These are phyloP conservation scores for Clarireedia sp. DNA, from an alignment of 2,329 filamentous ascomycete genomes.

Conservation along the genomic window DNA sequence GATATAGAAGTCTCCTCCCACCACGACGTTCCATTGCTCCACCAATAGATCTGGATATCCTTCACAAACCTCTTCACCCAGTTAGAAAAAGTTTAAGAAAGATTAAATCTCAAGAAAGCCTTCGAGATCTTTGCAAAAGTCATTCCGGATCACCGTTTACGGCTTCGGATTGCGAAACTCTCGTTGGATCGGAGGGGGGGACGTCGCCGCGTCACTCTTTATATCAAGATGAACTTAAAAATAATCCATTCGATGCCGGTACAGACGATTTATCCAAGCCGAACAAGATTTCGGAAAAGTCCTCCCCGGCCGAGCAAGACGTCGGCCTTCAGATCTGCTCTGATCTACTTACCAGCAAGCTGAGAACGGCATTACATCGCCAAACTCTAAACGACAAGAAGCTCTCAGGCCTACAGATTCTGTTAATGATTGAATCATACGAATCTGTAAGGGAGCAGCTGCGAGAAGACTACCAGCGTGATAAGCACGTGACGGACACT, in stretches of 20 bases:
- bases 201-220: conserved; percentile 1
- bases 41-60: conserved; percentile 2
- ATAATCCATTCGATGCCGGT: not conserved
- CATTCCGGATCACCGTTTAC: not conserved
- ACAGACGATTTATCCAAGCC: not conserved
- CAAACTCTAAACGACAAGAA: conserved; percentile 15
- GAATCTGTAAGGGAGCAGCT: conserved; percentile 21
- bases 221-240: not conserved
- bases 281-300: not conserved
- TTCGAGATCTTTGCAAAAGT: conserved; percentile 21
- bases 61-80: not conserved
- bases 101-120: conserved; percentile 25
- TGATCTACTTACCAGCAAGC: conserved; percentile 24
- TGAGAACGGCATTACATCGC: conserved; percentile 18
- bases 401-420: conserved; percentile 24
- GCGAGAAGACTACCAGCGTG: conserved; percentile 8
- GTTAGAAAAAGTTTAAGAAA: conserved; percentile 19
- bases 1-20: conserved; percentile 21
- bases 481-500: conserved; percentile 14
- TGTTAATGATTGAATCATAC: conserved; percentile 29
- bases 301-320: conserved; percentile 9
- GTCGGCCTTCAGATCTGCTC: conserved; percentile 25
- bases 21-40: conserved; percentile 8
- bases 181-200: conserved; percentile 13
- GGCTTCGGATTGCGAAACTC: conserved; percentile 11